Evolutionary conservation across 2,329 filamentous ascomycete genomes (phyloP).

Genomic region (Sporothrix variecibatus): DNA sequence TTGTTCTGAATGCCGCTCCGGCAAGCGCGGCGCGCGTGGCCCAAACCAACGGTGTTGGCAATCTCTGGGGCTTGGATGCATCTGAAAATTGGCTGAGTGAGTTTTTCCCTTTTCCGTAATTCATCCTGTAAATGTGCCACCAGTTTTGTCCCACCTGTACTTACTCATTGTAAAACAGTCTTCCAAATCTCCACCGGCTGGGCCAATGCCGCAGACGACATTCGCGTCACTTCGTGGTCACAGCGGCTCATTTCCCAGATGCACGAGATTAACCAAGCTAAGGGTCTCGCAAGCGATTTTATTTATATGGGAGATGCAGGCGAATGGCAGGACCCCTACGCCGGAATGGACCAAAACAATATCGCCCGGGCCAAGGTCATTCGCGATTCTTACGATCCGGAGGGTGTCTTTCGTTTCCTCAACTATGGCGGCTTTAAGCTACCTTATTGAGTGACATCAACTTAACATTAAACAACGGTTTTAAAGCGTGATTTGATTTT

Average conservation of each 20-base stretch:
- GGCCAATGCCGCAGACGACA: constrained; percentile 40
- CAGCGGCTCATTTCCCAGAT: constrained; percentile 36
- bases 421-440: constrained; percentile 43
- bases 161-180: background rate
- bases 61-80: constrained; percentile 41
- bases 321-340: constrained; percentile 42
- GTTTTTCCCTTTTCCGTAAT: too few relatives aligned
- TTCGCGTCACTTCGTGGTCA: constrained; percentile 41
- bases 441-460: constrained; percentile 15
- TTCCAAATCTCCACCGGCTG: constrained; percentile 33
- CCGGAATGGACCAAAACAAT: constrained; percentile 39
- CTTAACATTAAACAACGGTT: too few relatives aligned
- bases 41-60: constrained; percentile 42
- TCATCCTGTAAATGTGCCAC: too few relatives aligned
- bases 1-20: constrained; percentile 38
- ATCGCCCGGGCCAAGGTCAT: constrained; percentile 30
- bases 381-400: constrained; percentile 7
- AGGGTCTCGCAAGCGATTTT: constrained; percentile 40
- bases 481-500: too few relatives aligned
- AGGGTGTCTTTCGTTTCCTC: constrained; percentile 36
- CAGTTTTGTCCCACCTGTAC: too few relatives aligned
- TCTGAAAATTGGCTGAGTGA: constrained; percentile 18
- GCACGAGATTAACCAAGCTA: constrained; percentile 38
- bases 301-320: constrained; percentile 43
- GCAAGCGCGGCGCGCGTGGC: constrained; percentile 34